phyloP scores from a whole-genome alignment of 768 basidiomycete species.

The Lactarius vividus region DNA sequence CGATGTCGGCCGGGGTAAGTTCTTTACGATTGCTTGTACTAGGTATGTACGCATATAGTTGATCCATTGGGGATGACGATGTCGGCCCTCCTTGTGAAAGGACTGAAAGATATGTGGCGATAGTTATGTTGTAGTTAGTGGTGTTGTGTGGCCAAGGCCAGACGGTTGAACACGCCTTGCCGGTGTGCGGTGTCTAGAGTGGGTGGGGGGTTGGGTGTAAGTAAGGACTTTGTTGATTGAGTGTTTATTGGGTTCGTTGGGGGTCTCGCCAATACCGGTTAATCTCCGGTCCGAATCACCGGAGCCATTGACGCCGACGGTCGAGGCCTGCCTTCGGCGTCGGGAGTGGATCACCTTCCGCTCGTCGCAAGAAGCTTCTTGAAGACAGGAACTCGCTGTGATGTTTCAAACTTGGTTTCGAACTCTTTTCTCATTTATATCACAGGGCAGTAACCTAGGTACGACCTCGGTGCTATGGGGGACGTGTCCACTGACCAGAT shows the following conservation, averaged over 20 bases:
- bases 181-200: neutral
- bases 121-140: slow-evolving; percentile 16
- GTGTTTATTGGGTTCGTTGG: neutral
- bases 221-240: too few species aligned
- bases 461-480: too few species aligned
- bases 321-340: too few species aligned
- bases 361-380: too few species aligned
- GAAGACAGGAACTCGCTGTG: too few species aligned
- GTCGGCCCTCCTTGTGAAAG: neutral
- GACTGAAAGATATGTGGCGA: neutral
- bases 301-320: too few species aligned
- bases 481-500: too few species aligned
- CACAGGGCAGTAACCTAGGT: too few species aligned
- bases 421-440: too few species aligned
- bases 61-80: slow-evolving; percentile 1
- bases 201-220: neutral
- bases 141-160: neutral
- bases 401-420: too few species aligned
- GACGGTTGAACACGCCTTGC: neutral
- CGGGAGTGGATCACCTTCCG: too few species aligned
- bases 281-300: neutral
- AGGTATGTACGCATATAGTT: neutral
- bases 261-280: neutral
- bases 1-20: neutral
- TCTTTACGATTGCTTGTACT: slow-evolving; percentile 1